These are phyloP conservation scores for Emericellopsis terricola DNA, from an alignment of 495 filamentous ascomycete species.

Conservation along the genomic window DNA sequence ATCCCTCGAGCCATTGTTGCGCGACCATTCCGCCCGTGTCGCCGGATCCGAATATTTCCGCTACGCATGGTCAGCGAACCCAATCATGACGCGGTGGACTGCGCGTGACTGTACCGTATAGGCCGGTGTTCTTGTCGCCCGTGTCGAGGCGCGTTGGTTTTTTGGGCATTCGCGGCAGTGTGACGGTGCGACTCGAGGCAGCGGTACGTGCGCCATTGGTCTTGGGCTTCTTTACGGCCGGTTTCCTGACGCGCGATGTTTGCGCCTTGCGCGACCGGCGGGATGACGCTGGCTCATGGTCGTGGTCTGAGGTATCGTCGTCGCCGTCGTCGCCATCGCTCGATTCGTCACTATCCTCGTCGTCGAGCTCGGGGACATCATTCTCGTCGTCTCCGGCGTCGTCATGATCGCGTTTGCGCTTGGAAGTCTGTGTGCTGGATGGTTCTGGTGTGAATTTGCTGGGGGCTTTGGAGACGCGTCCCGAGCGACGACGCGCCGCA, in stretches of 20 bases:
- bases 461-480: constrained; percentile 60
- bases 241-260: constrained; percentile 29
- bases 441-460: constrained; percentile 40
- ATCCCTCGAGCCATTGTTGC: constrained; percentile 58
- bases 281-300: background rate
- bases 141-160: constrained; percentile 30
- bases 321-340: constrained; percentile 23
- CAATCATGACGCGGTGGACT: background rate
- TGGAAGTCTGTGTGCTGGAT: constrained; percentile 16
- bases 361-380: constrained; percentile 34
- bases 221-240: constrained; percentile 57
- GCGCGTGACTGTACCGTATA: constrained; percentile 45
- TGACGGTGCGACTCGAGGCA: constrained; percentile 27
- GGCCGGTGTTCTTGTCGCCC: constrained; percentile 41
- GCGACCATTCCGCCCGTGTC: constrained; percentile 57
- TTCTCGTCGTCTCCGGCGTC: constrained; percentile 33
- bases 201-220: constrained; percentile 40
- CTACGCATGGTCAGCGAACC: constrained; percentile 24
- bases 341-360: constrained; percentile 27
- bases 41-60: constrained; percentile 62
- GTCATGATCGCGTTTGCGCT: constrained; percentile 37
- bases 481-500: constrained; percentile 51
- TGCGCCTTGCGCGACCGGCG: constrained; percentile 15
- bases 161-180: constrained; percentile 42
- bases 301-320: constrained; percentile 13